phyloP scores from a whole-genome alignment of 148 eudicot genomes.

The Camellia granthamiana region DNA sequence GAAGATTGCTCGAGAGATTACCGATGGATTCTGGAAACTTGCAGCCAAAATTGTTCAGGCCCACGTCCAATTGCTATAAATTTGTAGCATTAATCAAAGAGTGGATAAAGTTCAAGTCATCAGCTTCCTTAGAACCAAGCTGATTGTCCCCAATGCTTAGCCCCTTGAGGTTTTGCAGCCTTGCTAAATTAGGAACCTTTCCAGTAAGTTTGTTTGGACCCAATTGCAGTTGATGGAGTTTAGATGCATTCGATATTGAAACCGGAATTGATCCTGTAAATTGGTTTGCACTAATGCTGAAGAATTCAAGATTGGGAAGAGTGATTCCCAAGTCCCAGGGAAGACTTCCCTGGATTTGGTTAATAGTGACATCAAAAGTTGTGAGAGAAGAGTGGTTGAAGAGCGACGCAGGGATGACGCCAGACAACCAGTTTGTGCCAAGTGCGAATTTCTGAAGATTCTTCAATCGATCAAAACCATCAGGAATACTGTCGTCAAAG shows the following conservation, averaged over 20 bases:
- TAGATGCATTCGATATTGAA: constrained; percentile 13
- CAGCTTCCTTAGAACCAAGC: too few relatives aligned
- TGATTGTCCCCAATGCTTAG: too few relatives aligned
- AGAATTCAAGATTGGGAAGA: not conserved
- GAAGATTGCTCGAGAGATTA: too few relatives aligned
- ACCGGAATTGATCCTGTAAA: constrained; percentile 17
- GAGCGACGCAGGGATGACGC: constrained; percentile 9
- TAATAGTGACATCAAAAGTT: not conserved
- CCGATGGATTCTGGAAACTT: too few relatives aligned
- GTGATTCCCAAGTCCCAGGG: constrained; percentile 5
- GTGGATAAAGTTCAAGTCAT: not conserved
- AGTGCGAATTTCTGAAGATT: not conserved
- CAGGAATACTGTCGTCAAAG: not conserved
- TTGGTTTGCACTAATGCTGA: not conserved
- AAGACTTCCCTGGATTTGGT: constrained; percentile 3
- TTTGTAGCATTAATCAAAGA: not conserved
- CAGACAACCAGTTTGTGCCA: constrained; percentile 10
- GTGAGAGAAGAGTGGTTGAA: constrained; percentile 10
- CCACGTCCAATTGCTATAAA: not conserved
- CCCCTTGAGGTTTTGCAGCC: too few relatives aligned
- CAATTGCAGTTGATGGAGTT: not conserved
- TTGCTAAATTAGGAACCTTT: not conserved
- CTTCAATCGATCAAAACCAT: too few relatives aligned
- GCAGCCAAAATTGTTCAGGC: not conserved
- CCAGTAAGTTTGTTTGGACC: constrained; percentile 6